Evolutionary conservation across 768 basidiomycete genomes (phyloP).

Genomic region (Pleurotus citrinopileatus): DNA sequence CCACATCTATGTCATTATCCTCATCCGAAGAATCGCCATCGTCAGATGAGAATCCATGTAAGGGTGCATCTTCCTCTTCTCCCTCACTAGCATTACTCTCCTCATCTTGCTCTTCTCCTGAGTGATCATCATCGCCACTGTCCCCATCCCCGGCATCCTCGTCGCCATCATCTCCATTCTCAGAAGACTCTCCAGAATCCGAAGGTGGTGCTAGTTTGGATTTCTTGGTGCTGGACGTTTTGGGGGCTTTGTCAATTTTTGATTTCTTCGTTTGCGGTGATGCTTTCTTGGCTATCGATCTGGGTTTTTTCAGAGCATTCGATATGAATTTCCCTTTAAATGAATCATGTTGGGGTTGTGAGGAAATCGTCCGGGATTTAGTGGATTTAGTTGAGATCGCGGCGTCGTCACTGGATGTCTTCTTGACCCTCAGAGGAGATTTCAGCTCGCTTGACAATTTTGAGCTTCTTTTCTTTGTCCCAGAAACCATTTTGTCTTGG

Average conservation of each 20-base stretch:
- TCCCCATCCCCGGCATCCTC: conserved; percentile 10
- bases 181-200: conserved; percentile 9
- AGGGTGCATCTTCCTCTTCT: conserved; percentile 39
- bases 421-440: background rate
- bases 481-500: too few species aligned
- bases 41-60: conserved; percentile 77
- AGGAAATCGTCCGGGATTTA: background rate
- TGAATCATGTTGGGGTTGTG: background rate
- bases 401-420: too few species aligned
- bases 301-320: conserved; percentile 6
- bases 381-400: background rate
- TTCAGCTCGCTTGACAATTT: background rate
- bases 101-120: conserved; percentile 14
- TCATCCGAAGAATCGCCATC: conserved; percentile 81
- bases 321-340: background rate
- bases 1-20: conserved; percentile 48
- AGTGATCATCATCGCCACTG: conserved; percentile 8
- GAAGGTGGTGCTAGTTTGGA: background rate
- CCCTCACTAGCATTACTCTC: conserved; percentile 17
- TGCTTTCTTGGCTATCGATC: background rate
- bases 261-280: background rate
- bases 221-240: background rate
- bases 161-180: conserved; percentile 18
- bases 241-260: background rate
- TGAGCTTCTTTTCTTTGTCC: background rate